Conservation (phyloP, 768 basidiomycete genomes). For the Lactarius pseudohatsudake region DNA sequence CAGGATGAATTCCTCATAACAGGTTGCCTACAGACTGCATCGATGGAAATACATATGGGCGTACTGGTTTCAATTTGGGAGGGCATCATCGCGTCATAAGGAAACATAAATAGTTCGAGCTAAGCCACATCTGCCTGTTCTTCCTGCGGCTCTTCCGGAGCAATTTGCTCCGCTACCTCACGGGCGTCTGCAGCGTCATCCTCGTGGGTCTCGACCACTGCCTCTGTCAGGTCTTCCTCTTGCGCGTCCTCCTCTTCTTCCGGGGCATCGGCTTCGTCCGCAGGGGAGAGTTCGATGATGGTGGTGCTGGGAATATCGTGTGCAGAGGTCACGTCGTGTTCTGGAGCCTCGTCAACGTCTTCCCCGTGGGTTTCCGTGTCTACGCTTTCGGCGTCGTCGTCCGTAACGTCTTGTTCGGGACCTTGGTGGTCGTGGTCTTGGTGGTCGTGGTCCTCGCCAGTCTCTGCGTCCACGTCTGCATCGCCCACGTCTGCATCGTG, state of each 20-base stretch:
- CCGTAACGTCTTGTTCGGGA: slow-evolving; percentile 26
- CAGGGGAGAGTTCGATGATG: slow-evolving; percentile 24
- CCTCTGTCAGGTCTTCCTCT: slow-evolving; percentile 28
- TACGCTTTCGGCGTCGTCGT: slow-evolving; percentile 21
- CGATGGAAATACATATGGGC: slow-evolving; percentile 10
- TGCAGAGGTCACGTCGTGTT: slow-evolving; percentile 23
- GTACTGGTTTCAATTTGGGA: neutral
- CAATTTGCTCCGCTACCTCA: slow-evolving; percentile 24
- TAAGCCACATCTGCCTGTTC: slow-evolving; percentile 12
- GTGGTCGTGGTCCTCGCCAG: slow-evolving; percentile 8
- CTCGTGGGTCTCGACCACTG: slow-evolving; percentile 16
- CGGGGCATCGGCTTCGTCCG: slow-evolving; percentile 12
- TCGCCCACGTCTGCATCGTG: neutral
- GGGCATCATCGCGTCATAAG: slow-evolving; percentile 13
- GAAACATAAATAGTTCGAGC: slow-evolving; percentile 22
- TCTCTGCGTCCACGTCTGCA: neutral
- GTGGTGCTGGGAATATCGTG: slow-evolving; percentile 17
- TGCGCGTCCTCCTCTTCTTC: slow-evolving; percentile 27
- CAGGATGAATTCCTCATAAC: neutral
- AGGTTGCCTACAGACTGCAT: neutral
- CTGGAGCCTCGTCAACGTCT: slow-evolving; percentile 4
- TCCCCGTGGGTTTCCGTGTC: slow-evolving; percentile 1
- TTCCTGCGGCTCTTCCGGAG: slow-evolving; percentile 5
- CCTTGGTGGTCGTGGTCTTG: slow-evolving; percentile 14
- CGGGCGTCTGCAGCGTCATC: slow-evolving; percentile 20